phyloP scores from a whole-genome alignment of 768 basidiomycete species.

The Termitomyces sp. region DNA sequence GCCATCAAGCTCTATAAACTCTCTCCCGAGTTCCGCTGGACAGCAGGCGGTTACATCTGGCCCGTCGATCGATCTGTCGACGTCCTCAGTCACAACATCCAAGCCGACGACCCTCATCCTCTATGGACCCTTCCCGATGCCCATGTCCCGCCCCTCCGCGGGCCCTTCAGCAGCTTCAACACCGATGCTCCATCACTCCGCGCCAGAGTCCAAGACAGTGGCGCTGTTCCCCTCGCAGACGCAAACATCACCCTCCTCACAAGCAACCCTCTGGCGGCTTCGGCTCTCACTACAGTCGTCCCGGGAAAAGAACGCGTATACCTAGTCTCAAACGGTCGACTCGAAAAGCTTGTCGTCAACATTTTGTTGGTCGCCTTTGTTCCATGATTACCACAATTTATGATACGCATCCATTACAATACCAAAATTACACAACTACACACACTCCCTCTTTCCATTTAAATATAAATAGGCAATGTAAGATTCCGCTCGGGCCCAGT shows the following conservation, averaged over 20 bases:
- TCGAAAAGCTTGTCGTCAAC: conserved; percentile 74
- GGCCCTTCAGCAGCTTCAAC: conserved; percentile 33
- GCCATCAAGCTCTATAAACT: conserved; percentile 76
- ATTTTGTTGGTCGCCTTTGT: conserved; percentile 65
- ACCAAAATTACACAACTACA: too few relatives aligned
- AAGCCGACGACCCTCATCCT: too few relatives aligned
- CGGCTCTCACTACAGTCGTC: conserved; percentile 9
- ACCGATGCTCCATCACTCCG: conserved; percentile 15
- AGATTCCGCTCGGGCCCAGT: conserved; percentile 78
- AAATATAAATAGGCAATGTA: conserved; percentile 76
- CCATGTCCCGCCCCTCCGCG: conserved; percentile 30
- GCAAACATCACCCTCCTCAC: conserved; percentile 53
- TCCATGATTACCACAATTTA: conserved; percentile 30
- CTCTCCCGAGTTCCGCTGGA: conserved; percentile 69
- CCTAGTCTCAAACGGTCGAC: conserved; percentile 57
- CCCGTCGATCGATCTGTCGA: conserved; percentile 67
- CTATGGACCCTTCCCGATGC: too few relatives aligned
- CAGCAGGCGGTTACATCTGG: conserved; percentile 82
- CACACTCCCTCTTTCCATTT: not conserved
- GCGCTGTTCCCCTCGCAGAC: conserved; percentile 57
- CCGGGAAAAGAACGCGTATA: conserved; percentile 63
- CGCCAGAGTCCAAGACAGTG: conserved; percentile 56
- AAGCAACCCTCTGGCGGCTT: conserved; percentile 25
- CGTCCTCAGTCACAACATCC: conserved; percentile 34
- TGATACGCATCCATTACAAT: too few relatives aligned